Evolutionary conservation across 192 early-diverging fungal species (phyloP), one percentile per base, ranked within the genome.

Genomic region (Glomus cerebriforme): DNA sequence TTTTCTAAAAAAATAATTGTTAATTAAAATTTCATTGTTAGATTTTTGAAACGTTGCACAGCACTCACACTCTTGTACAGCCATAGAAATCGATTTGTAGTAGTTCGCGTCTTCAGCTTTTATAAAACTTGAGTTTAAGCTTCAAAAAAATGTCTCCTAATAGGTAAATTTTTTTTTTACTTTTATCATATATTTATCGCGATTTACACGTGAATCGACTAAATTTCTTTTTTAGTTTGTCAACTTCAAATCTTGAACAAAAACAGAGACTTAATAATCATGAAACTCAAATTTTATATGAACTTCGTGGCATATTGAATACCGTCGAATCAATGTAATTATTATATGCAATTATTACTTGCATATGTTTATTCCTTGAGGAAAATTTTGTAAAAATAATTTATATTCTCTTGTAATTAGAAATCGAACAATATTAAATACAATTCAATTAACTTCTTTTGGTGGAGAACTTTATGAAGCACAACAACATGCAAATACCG

Each of bases 211-310:
- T 54, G 22, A 54, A 54, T 54, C 49, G 19, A 54, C 22, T n/a
- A 22, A 22, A 7, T 54, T 54, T 54, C 19, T 2, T 54, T 4
- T 9, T 54, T 54, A 54, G 49, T 54, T 22, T 54, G 0, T 54
- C 19, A 54, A 54, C 49, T 54, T 54, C 49, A 54, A 54, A 54
- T 54, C 49, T 5, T 17, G 49, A 54, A 22, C 49, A 54, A 54
- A 17, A 54, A 54, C 49, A 54, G 17, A 5, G 17, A 54, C 10
- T 67, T 67, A 67, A 15, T 19, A 10, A 27, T 19, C 65, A 67
- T n/a, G 65, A 67, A 67, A 67, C 65, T n/a, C 65, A 67, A n/a
- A 32, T 67, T 6, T 7, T 67, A 2, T 67, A 67, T 67, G 65
- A 67, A 67, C 34, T 67, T 34, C 65, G 65, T 35, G 65, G 65